A percentile compares a stretch with the other conserved stretches of the same genome.
These are phyloP conservation scores for Oldenlandia corymbosa DNA, from an alignment of 257 asterid genomes.

Conservation along the genomic window DNA sequence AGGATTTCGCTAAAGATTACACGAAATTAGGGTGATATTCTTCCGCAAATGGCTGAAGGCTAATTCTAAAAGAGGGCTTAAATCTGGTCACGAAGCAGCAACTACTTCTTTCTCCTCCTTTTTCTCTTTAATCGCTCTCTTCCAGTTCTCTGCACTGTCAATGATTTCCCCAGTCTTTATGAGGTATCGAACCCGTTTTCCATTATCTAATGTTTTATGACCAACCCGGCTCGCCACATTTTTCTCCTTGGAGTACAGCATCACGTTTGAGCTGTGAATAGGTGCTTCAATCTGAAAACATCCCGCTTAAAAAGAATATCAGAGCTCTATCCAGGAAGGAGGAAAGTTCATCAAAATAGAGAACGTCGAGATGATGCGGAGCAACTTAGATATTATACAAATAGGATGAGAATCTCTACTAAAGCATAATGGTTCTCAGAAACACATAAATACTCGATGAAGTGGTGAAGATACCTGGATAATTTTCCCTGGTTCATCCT, in stretches of 20 bases:
- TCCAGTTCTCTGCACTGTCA: slow-evolving; percentile 89
- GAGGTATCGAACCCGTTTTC: slow-evolving; percentile 83
- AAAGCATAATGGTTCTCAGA: not conserved
- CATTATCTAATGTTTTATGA: slow-evolving; percentile 76
- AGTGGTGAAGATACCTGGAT: slow-evolving; percentile 49
- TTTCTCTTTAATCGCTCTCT: slow-evolving; percentile 51
- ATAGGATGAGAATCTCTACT: too few species aligned
- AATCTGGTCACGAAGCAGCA: slow-evolving; percentile 30
- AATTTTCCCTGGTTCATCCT: slow-evolving; percentile 83
- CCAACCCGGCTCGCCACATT: slow-evolving; percentile 82
- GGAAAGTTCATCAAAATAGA: not conserved
- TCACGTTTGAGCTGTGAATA: slow-evolving; percentile 94
- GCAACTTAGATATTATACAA: too few species aligned
- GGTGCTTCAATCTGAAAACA: slow-evolving; percentile 83
- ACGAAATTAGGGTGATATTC: too few species aligned
- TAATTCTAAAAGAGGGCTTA: not conserved
- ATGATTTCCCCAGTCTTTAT: slow-evolving; percentile 87
- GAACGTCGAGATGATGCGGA: not conserved
- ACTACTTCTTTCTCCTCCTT: slow-evolving; percentile 43
- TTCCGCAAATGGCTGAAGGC: not conserved
- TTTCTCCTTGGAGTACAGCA: slow-evolving; percentile 86
- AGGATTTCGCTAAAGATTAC: not conserved
- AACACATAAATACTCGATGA: not conserved
- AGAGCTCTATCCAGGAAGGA: not conserved
- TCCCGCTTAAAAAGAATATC: slow-evolving; percentile 2